Base-by-base conservation (phyloP, 1,284 basidiomycete species). In the Naganishia albida region DNA sequence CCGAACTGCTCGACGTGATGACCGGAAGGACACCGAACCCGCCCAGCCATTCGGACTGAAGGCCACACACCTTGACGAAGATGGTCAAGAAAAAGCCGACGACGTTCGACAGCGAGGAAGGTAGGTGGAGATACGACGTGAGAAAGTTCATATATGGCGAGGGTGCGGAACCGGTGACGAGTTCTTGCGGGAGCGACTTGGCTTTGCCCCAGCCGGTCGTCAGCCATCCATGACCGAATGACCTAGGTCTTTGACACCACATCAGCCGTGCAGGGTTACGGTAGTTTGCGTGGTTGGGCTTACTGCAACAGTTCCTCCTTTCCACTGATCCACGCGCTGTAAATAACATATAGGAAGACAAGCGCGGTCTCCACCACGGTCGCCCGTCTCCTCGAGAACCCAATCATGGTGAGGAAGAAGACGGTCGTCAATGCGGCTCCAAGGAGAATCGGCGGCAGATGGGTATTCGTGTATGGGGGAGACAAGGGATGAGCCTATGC, bases 361-460 rank as follows among this genome's bases (percentile, higher is more conserved):
- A 90, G 86, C 16, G 88, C 87, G 2, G 93, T 93, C 77, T 98
- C 93, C 66, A 97, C 88, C 48, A 95, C 89, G 72, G 94, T 96
- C 52, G 93, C 96, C 57, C 91, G 84, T 63, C 91, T 85, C 67
- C 93, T 78, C 13, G 85, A 86, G 77, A 97, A 95, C 6, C 91
- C 91, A 69, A 97, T 95, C 69, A 91, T 83, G 1, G 90, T 92
- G 43, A 97, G 83, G 80, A 97, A 97, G 51, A 94, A 67, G 16
- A 77, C 76, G 8, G 78, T 67, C 1, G 77, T 73, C 43, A 80
- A 69, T 0, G 76, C 74, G 1, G 71, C 65, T 13, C 79, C 79
- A 59, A 80, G 78, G 20, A 80, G 70, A 72, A 75, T 75, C 0
- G 73, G 73, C 2, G 76, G 75, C 23, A 78, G 68, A 8, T 74